Percentiles rank a stretch among this genome's conserved stretches.
These are phyloP conservation scores for Miscanthus sacchariflorus DNA, from an alignment of 202 grass and related monocot species.

Conservation along the genomic window DNA sequence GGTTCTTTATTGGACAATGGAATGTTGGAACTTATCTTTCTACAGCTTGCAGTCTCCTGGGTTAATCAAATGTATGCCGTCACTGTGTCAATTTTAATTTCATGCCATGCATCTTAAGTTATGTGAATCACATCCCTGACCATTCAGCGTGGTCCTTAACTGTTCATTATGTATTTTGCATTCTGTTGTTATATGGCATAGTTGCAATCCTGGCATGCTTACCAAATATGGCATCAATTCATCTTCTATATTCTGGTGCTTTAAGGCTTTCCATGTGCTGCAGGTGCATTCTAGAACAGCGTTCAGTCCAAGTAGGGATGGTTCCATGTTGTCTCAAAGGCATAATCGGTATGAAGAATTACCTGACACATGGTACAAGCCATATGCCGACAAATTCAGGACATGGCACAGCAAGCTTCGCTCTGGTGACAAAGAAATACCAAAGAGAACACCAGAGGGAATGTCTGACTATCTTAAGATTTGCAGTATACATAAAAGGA, in stretches of 20 bases:
- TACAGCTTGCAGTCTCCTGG: conserved; percentile 29
- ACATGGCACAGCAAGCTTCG: conserved; percentile 65
- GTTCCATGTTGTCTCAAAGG: conserved; percentile 58
- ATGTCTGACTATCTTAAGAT: conserved; percentile 88
- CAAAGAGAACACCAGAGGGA: conserved; percentile 89
- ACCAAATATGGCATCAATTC: conserved; percentile 13
- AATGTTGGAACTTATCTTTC: conserved; percentile 31
- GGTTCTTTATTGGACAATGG: conserved; percentile 21
- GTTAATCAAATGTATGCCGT: not conserved
- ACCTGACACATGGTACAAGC: conserved; percentile 81
- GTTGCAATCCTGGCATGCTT: conserved; percentile 15
- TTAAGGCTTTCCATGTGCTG: conserved; percentile 43
- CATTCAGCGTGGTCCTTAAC: conserved; percentile 27
- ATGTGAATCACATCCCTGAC: conserved; percentile 12
- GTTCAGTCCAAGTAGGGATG: conserved; percentile 64
- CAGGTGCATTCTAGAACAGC: conserved; percentile 61
- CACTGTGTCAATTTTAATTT: conserved; percentile 15
- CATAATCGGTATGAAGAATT: conserved; percentile 66
- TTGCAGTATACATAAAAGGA: conserved; percentile 84
- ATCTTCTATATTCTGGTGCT: conserved; percentile 33
- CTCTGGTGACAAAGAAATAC: conserved; percentile 73
- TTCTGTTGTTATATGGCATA: conserved; percentile 12
- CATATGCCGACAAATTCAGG: conserved; percentile 78
- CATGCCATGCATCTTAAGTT: not conserved
- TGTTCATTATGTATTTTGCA: not conserved